Percentiles rank a stretch among this genome's conserved stretches.
Conservation (phyloP, 2,329 filamentous ascomycete genomes). For the Ascocoryne sarcoides region DNA sequence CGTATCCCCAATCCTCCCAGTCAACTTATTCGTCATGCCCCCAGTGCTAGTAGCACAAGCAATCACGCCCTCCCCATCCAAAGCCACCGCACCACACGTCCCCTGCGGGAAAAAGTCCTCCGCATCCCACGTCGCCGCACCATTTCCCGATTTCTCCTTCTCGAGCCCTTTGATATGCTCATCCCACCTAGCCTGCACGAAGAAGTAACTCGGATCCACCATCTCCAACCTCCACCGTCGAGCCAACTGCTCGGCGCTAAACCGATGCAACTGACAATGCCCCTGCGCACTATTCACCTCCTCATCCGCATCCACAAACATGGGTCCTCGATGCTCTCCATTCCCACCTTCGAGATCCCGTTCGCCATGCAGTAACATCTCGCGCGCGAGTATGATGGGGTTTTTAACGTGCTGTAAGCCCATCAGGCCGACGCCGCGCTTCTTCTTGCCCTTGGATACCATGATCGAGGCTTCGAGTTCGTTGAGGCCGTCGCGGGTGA, state of each 20-base stretch:
- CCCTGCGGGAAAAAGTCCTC: constrained; percentile 70
- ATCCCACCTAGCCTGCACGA: constrained; percentile 69
- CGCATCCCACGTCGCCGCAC: constrained; percentile 46
- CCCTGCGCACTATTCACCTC: constrained; percentile 41
- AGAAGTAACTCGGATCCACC: constrained; percentile 63
- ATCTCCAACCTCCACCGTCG: constrained; percentile 59
- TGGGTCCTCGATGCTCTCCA: constrained; percentile 27
- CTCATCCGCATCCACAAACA: constrained; percentile 5
- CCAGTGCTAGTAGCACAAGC: constrained; percentile 63
- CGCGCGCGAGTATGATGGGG: constrained; percentile 64
- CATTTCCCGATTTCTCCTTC: constrained; percentile 35
- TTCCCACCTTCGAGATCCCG: constrained; percentile 43
- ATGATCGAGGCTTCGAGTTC: constrained; percentile 84
- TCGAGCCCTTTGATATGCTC: constrained; percentile 57
- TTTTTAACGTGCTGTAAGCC: constrained; percentile 67
- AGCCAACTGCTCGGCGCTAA: constrained; percentile 61
- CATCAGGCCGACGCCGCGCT: constrained; percentile 71
- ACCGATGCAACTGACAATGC: constrained; percentile 62
- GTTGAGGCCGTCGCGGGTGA: constrained; percentile 72
- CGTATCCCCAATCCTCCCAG: constrained; percentile 78
- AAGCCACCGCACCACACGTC: constrained; percentile 73
- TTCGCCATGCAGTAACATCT: constrained; percentile 61
- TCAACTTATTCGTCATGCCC: constrained; percentile 81
- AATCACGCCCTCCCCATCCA: constrained; percentile 67
- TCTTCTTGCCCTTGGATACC: constrained; percentile 64